A percentile compares a stretch with the other conserved stretches of the same genome.
Evolutionary conservation across 148 eudicot genomes (phyloP).

Genomic region (Nepenthes mirabilis): DNA sequence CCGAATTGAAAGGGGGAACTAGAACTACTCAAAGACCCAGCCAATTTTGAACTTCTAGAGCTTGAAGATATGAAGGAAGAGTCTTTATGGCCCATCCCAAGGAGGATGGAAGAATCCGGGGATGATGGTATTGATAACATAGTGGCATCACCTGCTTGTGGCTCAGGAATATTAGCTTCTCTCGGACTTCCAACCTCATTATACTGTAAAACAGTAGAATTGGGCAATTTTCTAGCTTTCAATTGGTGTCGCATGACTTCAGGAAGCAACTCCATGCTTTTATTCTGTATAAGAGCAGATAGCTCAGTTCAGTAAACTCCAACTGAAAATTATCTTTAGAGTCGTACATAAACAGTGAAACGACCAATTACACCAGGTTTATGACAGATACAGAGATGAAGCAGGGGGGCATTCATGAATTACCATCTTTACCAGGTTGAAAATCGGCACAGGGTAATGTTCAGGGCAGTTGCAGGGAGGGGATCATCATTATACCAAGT

Average conservation of each 20-base stretch:
- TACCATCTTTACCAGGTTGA: too few relatives aligned
- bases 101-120: constrained; percentile 24
- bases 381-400: too few relatives aligned
- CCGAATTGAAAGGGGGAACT: constrained; percentile 13
- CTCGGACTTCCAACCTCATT: constrained; percentile 16
- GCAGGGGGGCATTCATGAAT: too few relatives aligned
- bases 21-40: constrained; percentile 15
- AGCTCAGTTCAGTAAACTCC: neutral
- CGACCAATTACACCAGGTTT: neutral
- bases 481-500: too few relatives aligned
- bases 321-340: neutral
- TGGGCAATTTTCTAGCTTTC: constrained; percentile 49
- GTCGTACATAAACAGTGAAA: neutral
- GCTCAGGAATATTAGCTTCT: constrained; percentile 17
- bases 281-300: constrained; percentile 35
- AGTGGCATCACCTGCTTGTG: constrained; percentile 21
- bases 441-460: too few relatives aligned
- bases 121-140: constrained; percentile 29
- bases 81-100: constrained; percentile 13
- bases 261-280: constrained; percentile 65
- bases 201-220: constrained; percentile 16
- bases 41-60: constrained; percentile 17
- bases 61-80: constrained; percentile 19
- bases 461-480: too few relatives aligned
- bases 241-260: constrained; percentile 60